Conservation (phyloP, 257 asterid genomes). For the Thymus mandschuricus region DNA sequence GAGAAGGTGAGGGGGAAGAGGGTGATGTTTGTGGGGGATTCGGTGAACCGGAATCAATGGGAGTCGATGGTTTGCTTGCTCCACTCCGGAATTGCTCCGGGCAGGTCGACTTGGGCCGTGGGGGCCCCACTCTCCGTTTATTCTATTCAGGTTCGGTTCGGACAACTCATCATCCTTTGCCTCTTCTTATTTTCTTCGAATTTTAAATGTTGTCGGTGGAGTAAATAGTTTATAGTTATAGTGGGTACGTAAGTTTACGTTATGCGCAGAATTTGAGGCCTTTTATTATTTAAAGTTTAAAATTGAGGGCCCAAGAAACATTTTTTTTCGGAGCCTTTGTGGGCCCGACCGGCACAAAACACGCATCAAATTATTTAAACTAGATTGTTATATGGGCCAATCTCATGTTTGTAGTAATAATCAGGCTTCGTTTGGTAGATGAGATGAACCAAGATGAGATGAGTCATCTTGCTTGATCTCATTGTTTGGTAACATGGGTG, state of each 20-base stretch:
- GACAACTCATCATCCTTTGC: neutral
- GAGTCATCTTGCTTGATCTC: no score
- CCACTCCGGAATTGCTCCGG: constrained; percentile 52
- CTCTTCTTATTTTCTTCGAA: neutral
- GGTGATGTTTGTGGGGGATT: constrained; percentile 78
- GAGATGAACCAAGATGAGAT: no score
- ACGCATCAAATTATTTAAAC: no score
- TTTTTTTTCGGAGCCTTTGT: neutral
- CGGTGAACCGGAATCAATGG: constrained; percentile 85
- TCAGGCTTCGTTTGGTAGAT: no score
- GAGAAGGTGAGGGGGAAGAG: constrained; percentile 76
- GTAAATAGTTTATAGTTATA: neutral
- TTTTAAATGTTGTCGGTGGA: constrained; percentile 31
- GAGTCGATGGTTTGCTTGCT: constrained; percentile 81
- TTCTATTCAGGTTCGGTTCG: constrained; percentile 65
- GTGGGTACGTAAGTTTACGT: neutral
- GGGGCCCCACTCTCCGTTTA: constrained; percentile 68
- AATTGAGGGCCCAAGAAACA: neutral
- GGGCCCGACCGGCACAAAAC: neutral
- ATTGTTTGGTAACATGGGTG: no score
- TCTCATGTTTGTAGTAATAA: no score
- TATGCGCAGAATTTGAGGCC: neutral
- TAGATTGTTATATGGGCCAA: no score
- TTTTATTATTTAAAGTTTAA: no score
- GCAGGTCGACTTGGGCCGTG: constrained; percentile 54